Conservation (phyloP, 2,329 filamentous ascomycete species). For the Fusarium sp. region DNA sequence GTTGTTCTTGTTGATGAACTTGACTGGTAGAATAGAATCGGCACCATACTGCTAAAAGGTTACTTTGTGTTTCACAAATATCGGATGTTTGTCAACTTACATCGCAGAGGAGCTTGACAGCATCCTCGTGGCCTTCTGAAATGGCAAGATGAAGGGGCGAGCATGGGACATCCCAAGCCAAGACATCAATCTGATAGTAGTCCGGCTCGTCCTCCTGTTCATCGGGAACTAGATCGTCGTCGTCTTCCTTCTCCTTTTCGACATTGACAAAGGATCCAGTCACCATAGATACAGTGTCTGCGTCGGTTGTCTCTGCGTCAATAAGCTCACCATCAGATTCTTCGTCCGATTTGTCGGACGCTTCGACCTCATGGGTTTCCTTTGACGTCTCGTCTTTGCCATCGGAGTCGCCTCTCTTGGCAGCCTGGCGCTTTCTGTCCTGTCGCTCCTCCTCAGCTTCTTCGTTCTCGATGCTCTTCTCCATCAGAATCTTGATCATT, state of each 20-base stretch:
- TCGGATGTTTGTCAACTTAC: slow-evolving; percentile 47
- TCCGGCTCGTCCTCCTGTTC: slow-evolving; percentile 76
- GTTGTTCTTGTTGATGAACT: slow-evolving; percentile 64
- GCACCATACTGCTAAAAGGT: slow-evolving; percentile 73
- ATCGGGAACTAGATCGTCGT: slow-evolving; percentile 60
- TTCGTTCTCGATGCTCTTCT: slow-evolving; percentile 80
- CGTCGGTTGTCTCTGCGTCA: slow-evolving; percentile 60
- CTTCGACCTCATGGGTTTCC: slow-evolving; percentile 15
- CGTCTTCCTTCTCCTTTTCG: slow-evolving; percentile 55
- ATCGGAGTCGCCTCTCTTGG: slow-evolving; percentile 28
- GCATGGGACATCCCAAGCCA: slow-evolving; percentile 83
- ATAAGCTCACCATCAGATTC: slow-evolving; percentile 61
- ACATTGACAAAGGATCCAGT: slow-evolving; percentile 84
- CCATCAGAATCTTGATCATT: slow-evolving; percentile 78
- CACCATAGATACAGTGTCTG: slow-evolving; percentile 63
- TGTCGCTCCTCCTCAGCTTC: slow-evolving; percentile 71
- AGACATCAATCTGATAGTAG: slow-evolving; percentile 80
- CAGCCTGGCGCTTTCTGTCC: slow-evolving; percentile 59
- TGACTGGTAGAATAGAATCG: slow-evolving; percentile 80
- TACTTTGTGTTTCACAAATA: slow-evolving; percentile 1
- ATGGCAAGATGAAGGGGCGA: slow-evolving; percentile 85
- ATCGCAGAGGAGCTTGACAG: slow-evolving; percentile 76
- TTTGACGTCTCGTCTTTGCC: slow-evolving; percentile 1
- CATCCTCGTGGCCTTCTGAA: slow-evolving; percentile 74
- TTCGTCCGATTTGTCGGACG: slow-evolving; percentile 47